Evolutionary conservation across 345 rosid species (phyloP).

Genomic region (Euphorbia lathyris): DNA sequence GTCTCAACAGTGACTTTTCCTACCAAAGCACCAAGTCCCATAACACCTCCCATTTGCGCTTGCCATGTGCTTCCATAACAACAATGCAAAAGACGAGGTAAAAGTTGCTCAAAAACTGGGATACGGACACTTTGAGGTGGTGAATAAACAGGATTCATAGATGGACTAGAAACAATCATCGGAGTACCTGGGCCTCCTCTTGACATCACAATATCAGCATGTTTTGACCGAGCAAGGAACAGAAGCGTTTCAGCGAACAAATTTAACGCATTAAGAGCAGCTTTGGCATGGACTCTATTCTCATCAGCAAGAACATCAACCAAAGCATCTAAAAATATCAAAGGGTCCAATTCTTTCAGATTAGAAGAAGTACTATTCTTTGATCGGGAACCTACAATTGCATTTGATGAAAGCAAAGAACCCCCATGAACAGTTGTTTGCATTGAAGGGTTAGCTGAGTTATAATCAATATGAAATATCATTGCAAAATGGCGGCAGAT

Average conservation of each 20-base stretch:
- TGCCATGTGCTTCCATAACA: constrained; percentile 99
- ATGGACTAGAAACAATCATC: constrained; percentile 98
- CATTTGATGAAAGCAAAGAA: constrained; percentile 49
- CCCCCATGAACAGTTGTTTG: constrained; percentile 48
- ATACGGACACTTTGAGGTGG: constrained; percentile 89
- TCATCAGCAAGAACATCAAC: constrained; percentile 95
- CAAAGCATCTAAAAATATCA: constrained; percentile 84
- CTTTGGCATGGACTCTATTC: constrained; percentile 86
- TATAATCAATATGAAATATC: constrained; percentile 66
- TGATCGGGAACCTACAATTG: constrained; percentile 50
- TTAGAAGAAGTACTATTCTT: constrained; percentile 54
- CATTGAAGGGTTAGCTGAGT: constrained; percentile 51
- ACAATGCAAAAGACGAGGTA: constrained; percentile 95
- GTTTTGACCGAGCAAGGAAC: constrained; percentile 90
- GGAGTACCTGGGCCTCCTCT: constrained; percentile 95
- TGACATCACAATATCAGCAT: constrained; percentile 73
- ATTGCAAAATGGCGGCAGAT: constrained; percentile 94
- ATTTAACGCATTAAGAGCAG: constrained; percentile 80
- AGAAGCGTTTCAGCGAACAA: constrained; percentile 82
- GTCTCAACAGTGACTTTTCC: constrained; percentile 98
- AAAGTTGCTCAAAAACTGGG: constrained; percentile 95
- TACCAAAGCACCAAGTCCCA: constrained; percentile 94
- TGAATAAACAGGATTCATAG: constrained; percentile 96
- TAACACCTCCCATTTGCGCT: constrained; percentile 98
- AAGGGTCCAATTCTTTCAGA: constrained; percentile 89